These are phyloP conservation scores for Ogataea pini DNA, from an alignment of 805 yeast species.

Conservation along the genomic window DNA sequence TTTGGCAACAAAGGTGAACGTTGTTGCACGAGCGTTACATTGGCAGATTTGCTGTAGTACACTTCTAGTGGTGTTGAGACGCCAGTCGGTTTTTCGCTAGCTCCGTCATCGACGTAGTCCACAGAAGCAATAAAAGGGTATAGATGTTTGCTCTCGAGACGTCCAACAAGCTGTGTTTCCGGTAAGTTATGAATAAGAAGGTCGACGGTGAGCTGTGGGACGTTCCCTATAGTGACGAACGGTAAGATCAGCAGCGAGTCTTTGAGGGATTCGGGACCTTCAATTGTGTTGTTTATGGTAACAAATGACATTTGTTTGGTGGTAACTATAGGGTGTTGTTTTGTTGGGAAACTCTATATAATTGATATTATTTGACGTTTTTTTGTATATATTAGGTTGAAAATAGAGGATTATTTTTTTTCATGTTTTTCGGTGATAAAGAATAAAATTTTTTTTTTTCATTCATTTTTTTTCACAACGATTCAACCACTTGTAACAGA, in stretches of 20 bases:
- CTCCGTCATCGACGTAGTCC: constrained; percentile 44
- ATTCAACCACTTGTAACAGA: not conserved
- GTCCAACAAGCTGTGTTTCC: constrained; percentile 50
- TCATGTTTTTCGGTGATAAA: constrained; percentile 13
- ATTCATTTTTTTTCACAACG: not conserved
- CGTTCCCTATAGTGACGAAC: constrained; percentile 81
- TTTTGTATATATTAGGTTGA: too few relatives aligned
- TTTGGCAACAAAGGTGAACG: constrained; percentile 83
- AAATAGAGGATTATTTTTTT: too few relatives aligned
- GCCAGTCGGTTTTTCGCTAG: constrained; percentile 41
- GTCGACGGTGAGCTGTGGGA: constrained; percentile 82
- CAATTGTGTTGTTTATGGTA: constrained; percentile 24
- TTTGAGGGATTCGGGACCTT: constrained; percentile 23
- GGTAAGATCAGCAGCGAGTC: constrained; percentile 65
- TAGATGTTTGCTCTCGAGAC: constrained; percentile 59
- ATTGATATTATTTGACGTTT: not conserved
- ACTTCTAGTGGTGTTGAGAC: constrained; percentile 61
- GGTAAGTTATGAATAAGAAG: constrained; percentile 63
- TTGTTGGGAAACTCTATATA: not conserved
- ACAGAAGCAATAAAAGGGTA: constrained; percentile 86
- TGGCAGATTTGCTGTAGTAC: constrained; percentile 43
- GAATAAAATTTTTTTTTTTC: constrained; percentile 4
- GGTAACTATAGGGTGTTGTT: not conserved
- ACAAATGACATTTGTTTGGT: constrained; percentile 32
- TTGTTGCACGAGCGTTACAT: constrained; percentile 69